A percentile compares a stretch with the other conserved stretches of the same genome.
These are phyloP conservation scores for Aureobasidium leucospermi DNA, from an alignment of 2,329 filamentous ascomycete genomes.

Conservation along the genomic window DNA sequence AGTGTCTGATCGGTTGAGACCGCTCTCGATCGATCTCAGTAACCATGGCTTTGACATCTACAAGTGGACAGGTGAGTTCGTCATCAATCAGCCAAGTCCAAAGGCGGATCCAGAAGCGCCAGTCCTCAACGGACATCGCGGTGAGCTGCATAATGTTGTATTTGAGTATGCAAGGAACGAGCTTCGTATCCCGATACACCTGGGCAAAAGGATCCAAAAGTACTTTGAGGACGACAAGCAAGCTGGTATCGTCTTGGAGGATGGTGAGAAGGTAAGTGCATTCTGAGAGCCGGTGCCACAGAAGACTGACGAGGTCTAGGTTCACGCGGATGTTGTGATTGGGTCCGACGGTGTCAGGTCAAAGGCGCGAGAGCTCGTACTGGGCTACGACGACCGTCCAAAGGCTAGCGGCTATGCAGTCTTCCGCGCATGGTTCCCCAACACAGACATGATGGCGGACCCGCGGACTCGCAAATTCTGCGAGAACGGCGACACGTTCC, in stretches of 20 bases:
- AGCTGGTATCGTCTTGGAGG: constrained; percentile 46
- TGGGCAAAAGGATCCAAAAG: constrained; percentile 44
- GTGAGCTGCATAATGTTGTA: constrained; percentile 29
- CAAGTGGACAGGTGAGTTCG: constrained; percentile 6
- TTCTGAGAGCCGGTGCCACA: background rate
- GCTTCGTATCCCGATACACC: constrained; percentile 48
- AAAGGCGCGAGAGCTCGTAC: constrained; percentile 43
- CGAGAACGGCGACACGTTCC: constrained; percentile 31
- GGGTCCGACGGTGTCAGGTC: constrained; percentile 47
- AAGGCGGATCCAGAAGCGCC: constrained; percentile 28
- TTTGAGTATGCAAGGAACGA: constrained; percentile 37
- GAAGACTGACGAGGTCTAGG: constrained; percentile 14
- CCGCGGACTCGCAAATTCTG: constrained; percentile 32
- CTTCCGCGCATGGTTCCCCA: constrained; percentile 41
- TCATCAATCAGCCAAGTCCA: constrained; percentile 23
- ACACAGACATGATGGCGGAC: constrained; percentile 32
- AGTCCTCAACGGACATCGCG: constrained; percentile 29
- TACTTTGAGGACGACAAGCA: constrained; percentile 49
- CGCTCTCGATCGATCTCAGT: constrained; percentile 27
- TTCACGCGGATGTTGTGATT: constrained; percentile 41
- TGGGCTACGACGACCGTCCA: constrained; percentile 45
- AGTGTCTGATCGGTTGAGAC: constrained; percentile 13
- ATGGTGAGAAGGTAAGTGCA: constrained; percentile 35
- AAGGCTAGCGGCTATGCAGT: constrained; percentile 48
- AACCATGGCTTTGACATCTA: constrained; percentile 23